Conservation (phyloP, 495 filamentous ascomycete genomes). For the Trichoderma gamsii region DNA sequence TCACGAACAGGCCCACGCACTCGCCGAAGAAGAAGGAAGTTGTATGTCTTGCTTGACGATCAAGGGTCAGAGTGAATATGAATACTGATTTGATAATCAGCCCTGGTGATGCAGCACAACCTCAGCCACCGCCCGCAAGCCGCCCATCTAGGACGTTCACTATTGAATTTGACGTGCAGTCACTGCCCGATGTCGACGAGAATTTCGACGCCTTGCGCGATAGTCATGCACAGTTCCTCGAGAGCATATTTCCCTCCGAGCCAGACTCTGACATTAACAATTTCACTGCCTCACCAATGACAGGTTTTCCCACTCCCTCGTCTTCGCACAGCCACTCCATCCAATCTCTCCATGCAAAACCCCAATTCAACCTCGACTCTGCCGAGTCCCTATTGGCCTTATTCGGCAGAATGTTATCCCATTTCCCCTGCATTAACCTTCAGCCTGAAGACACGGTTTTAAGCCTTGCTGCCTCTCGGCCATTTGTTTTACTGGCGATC, state of each 20-base stretch:
- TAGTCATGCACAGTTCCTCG: slow-evolving; percentile 32
- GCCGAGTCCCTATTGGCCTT: slow-evolving; percentile 33
- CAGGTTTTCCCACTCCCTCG: slow-evolving; percentile 24
- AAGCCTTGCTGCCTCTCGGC: slow-evolving; percentile 30
- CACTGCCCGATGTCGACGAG: slow-evolving; percentile 27
- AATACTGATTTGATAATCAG: slow-evolving; percentile 10
- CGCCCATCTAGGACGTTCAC: slow-evolving; percentile 44
- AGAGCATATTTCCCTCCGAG: slow-evolving; percentile 26
- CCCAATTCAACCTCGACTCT: slow-evolving; percentile 45
- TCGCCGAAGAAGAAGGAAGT: slow-evolving; percentile 21
- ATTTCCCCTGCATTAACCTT: slow-evolving; percentile 36
- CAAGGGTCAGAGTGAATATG: slow-evolving; percentile 21
- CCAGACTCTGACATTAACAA: not conserved
- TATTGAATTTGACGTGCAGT: slow-evolving; percentile 42
- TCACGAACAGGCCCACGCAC: slow-evolving; percentile 41
- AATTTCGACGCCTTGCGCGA: slow-evolving; percentile 32
- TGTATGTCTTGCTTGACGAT: no score
- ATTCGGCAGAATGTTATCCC: slow-evolving; percentile 35
- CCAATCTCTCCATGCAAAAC: slow-evolving; percentile 32
- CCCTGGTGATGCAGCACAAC: not conserved
- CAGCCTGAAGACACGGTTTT: slow-evolving; percentile 30
- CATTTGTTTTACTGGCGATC: slow-evolving; percentile 40
- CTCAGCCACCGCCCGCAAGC: slow-evolving; percentile 23
- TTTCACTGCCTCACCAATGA: slow-evolving; percentile 26
- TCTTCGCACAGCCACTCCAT: slow-evolving; percentile 19